Percentiles rank a stretch among this genome's conserved stretches.
Evolutionary conservation across 305 asterid genomes (phyloP).

Genomic region (Solanum hybrid): DNA sequence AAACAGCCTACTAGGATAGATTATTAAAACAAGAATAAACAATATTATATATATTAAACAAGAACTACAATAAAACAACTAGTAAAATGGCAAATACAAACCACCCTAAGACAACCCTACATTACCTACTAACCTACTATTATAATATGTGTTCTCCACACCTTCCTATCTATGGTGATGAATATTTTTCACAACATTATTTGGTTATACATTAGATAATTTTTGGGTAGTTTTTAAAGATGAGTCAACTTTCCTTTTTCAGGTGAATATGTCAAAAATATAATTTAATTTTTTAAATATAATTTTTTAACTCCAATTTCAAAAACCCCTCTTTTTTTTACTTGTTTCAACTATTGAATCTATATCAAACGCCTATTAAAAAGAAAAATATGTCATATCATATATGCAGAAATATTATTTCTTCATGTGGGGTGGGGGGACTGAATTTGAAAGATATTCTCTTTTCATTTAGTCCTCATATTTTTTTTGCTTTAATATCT

Average conservation of each 20-base stretch:
- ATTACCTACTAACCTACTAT: not conserved
- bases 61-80: not conserved
- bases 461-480: not conserved
- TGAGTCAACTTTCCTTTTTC: not conserved
- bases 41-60: not conserved
- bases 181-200: no score
- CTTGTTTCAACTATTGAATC: not conserved
- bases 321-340: not conserved
- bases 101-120: not conserved
- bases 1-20: not conserved
- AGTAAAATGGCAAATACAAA: not conserved
- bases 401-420: not conserved
- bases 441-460: not conserved
- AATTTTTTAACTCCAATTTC: not conserved
- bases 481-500: slow-evolving; percentile 1
- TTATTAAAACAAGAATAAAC: no score
- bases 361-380: not conserved
- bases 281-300: no score
- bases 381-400: not conserved
- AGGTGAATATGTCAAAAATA: not conserved
- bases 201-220: not conserved
- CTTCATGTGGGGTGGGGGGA: not conserved
- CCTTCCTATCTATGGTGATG: not conserved
- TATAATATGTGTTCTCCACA: not conserved
- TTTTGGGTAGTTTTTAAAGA: not conserved